These are phyloP conservation scores for Filobasidium uniguttulatum DNA, from an alignment of 1,284 basidiomycete genomes.

Conservation along the genomic window DNA sequence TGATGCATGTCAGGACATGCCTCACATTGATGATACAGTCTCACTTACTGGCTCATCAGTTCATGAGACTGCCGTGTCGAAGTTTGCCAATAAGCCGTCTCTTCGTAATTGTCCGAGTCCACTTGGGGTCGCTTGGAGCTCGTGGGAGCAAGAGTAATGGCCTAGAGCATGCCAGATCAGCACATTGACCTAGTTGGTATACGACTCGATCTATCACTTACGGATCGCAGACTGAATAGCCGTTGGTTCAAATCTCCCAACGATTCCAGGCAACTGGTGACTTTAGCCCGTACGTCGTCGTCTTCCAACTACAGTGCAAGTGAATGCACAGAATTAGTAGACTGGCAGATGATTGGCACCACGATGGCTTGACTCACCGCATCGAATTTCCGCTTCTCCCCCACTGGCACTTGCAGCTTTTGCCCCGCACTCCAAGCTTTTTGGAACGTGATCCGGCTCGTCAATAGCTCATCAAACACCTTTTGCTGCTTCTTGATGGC, in stretches of 20 bases:
- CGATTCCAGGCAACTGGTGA: slow-evolving; percentile 21
- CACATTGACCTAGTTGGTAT: too few species aligned
- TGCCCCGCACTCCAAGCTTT: slow-evolving; percentile 51
- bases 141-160: too few species aligned
- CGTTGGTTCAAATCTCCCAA: slow-evolving; percentile 27
- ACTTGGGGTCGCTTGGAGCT: too few species aligned
- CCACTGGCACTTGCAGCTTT: slow-evolving; percentile 48
- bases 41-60: slow-evolving; percentile 26
- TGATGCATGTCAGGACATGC: neutral
- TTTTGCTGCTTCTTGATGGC: slow-evolving; percentile 70
- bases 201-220: slow-evolving; percentile 24
- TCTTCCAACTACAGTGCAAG: slow-evolving; percentile 7
- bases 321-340: neutral
- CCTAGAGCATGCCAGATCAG: too few species aligned
- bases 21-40: neutral
- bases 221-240: slow-evolving; percentile 54
- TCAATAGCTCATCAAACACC: slow-evolving; percentile 70
- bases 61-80: slow-evolving; percentile 24
- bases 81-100: slow-evolving; percentile 22
- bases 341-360: neutral
- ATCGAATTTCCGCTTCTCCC: slow-evolving; percentile 11
- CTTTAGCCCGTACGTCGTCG: slow-evolving; percentile 19
- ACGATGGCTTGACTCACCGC: neutral
- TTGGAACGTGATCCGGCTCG: slow-evolving; percentile 76
- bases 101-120: too few species aligned